Evolutionary conservation across 352 stramenopile genomes (phyloP).

Genomic region (Thraustochytrium sp.): DNA sequence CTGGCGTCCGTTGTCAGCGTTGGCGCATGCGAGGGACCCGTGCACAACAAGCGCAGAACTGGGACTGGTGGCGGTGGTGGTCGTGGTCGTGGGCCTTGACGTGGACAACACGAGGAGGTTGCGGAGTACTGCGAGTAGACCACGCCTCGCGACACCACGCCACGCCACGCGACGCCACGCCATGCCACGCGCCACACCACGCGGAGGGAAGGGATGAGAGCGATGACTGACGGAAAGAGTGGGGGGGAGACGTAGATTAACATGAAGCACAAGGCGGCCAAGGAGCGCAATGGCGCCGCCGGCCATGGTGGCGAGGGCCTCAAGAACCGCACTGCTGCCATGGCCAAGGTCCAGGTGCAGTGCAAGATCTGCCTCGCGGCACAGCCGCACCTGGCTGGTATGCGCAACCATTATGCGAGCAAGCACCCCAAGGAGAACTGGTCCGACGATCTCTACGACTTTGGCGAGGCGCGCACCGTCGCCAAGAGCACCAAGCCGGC

Average conservation of each 20-base stretch:
- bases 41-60: neutral
- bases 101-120: too few relatives aligned
- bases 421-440: conserved; percentile 35
- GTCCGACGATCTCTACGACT: conserved; percentile 21
- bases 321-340: neutral
- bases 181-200: neutral
- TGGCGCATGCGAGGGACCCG: too few relatives aligned
- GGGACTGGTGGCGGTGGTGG: too few relatives aligned
- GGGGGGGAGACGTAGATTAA: neutral
- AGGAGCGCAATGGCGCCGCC: conserved; percentile 15
- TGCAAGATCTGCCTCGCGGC: conserved; percentile 6
- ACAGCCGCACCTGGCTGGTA: conserved; percentile 3
- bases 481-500: neutral
- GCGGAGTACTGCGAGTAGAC: too few relatives aligned
- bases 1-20: neutral
- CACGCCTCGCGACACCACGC: neutral
- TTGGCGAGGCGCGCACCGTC: neutral
- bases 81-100: too few relatives aligned
- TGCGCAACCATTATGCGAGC: conserved; percentile 27
- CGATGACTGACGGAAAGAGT: neutral
- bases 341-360: conserved; percentile 34
- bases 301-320: neutral
- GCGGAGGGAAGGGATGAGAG: neutral
- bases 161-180: neutral
- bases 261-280: conserved; percentile 25